Conservation (phyloP, 129 eudicot species). For the Dittrichia graveolens region DNA sequence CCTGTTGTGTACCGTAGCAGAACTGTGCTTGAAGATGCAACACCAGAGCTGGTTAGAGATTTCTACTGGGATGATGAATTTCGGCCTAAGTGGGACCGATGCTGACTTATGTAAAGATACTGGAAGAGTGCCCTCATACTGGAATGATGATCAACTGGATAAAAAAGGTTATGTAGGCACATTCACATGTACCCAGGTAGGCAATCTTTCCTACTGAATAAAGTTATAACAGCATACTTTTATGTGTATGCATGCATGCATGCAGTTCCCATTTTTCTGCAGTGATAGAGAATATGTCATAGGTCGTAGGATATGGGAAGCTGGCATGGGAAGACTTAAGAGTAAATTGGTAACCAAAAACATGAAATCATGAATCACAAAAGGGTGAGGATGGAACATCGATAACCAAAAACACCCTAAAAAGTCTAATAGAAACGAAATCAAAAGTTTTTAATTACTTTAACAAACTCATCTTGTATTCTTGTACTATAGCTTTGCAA, state of each 20-base stretch:
- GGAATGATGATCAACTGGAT: constrained; percentile 90
- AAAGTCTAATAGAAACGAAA: background rate
- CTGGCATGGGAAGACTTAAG: constrained; percentile 68
- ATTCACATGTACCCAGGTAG: constrained; percentile 13
- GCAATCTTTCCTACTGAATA: background rate
- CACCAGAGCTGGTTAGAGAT: constrained; percentile 89
- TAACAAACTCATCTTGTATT: background rate
- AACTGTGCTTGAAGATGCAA: constrained; percentile 94
- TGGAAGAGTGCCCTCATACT: constrained; percentile 75
- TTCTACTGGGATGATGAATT: constrained; percentile 98
- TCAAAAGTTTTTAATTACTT: background rate
- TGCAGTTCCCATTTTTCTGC: constrained; percentile 98
- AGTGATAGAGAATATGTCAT: constrained; percentile 94
- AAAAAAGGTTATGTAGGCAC: constrained; percentile 62
- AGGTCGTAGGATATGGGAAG: constrained; percentile 97
- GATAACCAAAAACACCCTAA: background rate
- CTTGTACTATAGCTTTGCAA: background rate
- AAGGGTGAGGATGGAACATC: background rate
- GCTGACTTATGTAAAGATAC: constrained; percentile 75
- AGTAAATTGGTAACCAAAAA: constrained; percentile 10
- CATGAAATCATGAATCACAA: too few species aligned
- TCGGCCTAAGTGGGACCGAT: constrained; percentile 95
- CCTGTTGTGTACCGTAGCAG: constrained; percentile 76
- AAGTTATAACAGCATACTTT: constrained; percentile 17
- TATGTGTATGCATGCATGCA: constrained; percentile 18